Evolutionary conservation across 2,329 filamentous ascomycete species (phyloP).

Genomic region (Fusarium compactum): DNA sequence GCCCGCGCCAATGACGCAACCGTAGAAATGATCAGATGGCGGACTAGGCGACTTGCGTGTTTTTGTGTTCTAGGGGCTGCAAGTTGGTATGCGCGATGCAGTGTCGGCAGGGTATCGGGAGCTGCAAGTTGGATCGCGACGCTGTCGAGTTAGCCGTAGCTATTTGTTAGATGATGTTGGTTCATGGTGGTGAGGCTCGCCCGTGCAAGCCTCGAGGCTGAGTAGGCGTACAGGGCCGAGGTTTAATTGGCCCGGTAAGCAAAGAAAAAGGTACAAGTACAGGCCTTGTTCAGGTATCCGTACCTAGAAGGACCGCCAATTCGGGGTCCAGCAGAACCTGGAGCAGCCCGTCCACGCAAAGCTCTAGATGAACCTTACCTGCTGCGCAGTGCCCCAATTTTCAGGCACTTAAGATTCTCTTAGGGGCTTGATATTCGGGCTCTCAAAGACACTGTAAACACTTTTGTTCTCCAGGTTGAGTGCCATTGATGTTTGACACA

Average conservation of each 20-base stretch:
- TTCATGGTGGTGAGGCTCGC: conserved; percentile 46
- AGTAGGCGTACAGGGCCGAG: conserved; percentile 17
- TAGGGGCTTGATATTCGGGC: no score
- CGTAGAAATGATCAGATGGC: conserved; percentile 26
- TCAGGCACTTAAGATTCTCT: background rate
- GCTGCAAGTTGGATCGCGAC: conserved; percentile 10
- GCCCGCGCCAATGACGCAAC: conserved; percentile 46
- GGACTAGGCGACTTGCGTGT: conserved; percentile 6
- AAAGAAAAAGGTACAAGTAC: conserved; percentile 7
- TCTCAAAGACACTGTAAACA: background rate
- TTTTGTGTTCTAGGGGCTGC: background rate
- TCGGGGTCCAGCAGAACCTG: conserved; percentile 3
- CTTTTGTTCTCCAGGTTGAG: background rate
- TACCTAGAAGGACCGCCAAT: conserved; percentile 8
- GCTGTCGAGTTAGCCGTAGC: conserved; percentile 28
- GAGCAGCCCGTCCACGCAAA: background rate
- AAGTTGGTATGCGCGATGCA: background rate
- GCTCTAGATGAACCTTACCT: background rate
- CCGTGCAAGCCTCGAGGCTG: conserved; percentile 41
- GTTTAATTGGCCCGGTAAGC: conserved; percentile 26
- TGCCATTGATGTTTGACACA: background rate
- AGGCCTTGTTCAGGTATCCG: conserved; percentile 14
- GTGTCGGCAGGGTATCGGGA: background rate
- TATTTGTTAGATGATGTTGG: conserved; percentile 40
- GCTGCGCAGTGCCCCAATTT: background rate